These are phyloP conservation scores for Dillenia suffruticosa DNA, from an alignment of 164 flowering plant species.

Conservation along the genomic window DNA sequence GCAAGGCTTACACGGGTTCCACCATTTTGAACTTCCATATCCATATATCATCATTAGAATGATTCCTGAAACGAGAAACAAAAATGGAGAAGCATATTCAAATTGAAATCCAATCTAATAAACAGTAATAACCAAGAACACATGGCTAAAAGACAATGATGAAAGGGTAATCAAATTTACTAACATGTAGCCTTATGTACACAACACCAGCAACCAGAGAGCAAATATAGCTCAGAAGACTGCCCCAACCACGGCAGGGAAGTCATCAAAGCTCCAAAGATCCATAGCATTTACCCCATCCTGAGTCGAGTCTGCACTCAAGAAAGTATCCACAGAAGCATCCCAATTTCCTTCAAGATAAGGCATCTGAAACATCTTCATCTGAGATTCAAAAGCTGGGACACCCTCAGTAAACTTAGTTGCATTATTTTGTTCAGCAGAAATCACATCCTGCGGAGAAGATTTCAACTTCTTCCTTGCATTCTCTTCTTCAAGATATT, in stretches of 20 bases:
- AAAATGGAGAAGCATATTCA: not conserved
- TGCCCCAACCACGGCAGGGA: constrained; percentile 39
- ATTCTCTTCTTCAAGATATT: constrained; percentile 38
- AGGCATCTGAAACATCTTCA: constrained; percentile 67
- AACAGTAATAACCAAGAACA: constrained; percentile 1
- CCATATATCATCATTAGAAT: constrained; percentile 12
- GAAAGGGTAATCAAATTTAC: constrained; percentile 16
- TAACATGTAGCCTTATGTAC: constrained; percentile 61
- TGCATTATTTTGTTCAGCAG: constrained; percentile 26
- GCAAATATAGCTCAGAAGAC: constrained; percentile 35
- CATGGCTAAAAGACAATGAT: constrained; percentile 1
- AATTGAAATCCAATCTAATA: not conserved
- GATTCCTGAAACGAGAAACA: constrained; percentile 25
- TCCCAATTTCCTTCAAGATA: constrained; percentile 70
- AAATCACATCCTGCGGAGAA: constrained; percentile 18
- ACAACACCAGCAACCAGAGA: constrained; percentile 20
- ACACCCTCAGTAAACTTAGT: constrained; percentile 59
- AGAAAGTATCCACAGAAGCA: constrained; percentile 53
- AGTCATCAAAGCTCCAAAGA: constrained; percentile 87
- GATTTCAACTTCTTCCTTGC: constrained; percentile 61
- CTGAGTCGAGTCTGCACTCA: constrained; percentile 52
- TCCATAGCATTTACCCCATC: constrained; percentile 52
- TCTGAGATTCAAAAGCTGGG: constrained; percentile 63
- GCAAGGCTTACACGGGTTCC: constrained; percentile 17
- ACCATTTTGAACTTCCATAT: constrained; percentile 4